These are phyloP conservation scores for Akanthomyces dipterigenus DNA, from an alignment of 2,329 filamentous ascomycete species.

Conservation along the genomic window DNA sequence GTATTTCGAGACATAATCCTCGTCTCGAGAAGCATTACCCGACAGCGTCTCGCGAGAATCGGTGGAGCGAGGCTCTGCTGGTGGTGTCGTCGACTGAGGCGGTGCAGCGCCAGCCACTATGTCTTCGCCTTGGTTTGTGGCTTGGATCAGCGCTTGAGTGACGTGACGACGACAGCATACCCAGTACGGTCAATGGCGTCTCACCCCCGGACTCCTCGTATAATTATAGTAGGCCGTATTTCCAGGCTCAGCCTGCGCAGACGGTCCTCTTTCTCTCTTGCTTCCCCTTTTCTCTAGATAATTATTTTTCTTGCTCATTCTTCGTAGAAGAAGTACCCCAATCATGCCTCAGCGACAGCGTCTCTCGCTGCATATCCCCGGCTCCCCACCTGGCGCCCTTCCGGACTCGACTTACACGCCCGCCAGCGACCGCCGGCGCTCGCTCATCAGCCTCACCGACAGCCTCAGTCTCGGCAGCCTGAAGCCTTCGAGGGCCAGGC, in stretches of 20 bases:
- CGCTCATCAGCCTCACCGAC: constrained; percentile 10
- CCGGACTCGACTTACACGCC: constrained; percentile 7
- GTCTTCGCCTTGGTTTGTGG: background rate
- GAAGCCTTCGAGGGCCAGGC: background rate
- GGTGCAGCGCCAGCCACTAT: constrained; percentile 6
- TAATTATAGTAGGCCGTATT: background rate
- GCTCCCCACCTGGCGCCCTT: background rate
- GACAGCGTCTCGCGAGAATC: background rate
- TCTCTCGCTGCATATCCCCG: constrained; percentile 1
- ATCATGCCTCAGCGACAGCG: background rate
- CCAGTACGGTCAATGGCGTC: background rate
- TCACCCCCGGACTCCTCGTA: background rate
- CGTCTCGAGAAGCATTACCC: background rate
- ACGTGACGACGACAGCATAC: background rate
- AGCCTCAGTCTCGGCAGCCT: constrained; percentile 1
- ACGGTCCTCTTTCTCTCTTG: background rate
- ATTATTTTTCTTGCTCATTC: background rate
- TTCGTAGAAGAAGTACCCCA: background rate
- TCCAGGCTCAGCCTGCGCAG: background rate
- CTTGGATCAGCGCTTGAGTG: constrained; percentile 8
- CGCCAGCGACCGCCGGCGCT: constrained; percentile 8
- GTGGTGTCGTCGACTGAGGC: background rate
- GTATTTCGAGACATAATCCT: background rate
- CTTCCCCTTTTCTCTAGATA: background rate
- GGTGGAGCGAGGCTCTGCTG: background rate